These are phyloP conservation scores for Huntiella decipiens DNA, from an alignment of 2,329 filamentous ascomycete genomes.

Conservation along the genomic window DNA sequence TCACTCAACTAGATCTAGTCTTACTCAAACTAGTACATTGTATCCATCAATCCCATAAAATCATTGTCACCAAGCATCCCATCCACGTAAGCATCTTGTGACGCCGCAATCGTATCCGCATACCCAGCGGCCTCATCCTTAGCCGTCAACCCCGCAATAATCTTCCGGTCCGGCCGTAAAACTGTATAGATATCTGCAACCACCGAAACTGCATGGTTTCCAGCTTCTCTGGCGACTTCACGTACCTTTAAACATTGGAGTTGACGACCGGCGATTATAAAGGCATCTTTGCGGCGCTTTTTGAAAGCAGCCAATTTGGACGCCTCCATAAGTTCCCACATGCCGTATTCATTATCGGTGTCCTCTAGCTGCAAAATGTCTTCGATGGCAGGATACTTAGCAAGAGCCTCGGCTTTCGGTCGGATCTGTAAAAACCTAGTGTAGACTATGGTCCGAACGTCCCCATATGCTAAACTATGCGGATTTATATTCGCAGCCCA, in stretches of 20 bases:
- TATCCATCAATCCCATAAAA: not conserved
- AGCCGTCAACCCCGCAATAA: conserved; percentile 14
- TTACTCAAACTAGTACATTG: not conserved
- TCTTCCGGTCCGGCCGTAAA: conserved; percentile 20
- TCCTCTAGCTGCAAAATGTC: conserved; percentile 13
- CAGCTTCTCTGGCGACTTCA: conserved; percentile 6
- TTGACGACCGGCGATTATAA: conserved; percentile 29
- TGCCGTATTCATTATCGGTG: conserved; percentile 16
- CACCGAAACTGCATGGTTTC: conserved; percentile 13
- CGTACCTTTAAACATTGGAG: conserved; percentile 28
- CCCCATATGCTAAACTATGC: too few species aligned
- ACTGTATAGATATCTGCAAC: conserved; percentile 19
- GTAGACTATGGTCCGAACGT: too few species aligned
- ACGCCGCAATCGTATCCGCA: conserved; percentile 10
- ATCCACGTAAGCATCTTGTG: conserved; percentile 2
- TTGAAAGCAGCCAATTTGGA: conserved; percentile 24
- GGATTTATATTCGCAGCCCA: not conserved
- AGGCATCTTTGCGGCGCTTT: conserved; percentile 17
- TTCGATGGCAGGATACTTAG: not conserved
- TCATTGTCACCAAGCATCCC: not conserved
- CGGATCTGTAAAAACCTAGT: not conserved
- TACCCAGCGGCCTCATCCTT: conserved; percentile 16
- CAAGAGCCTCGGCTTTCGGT: not conserved
- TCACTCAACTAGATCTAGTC: too few species aligned
- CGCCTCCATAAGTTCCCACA: conserved; percentile 32